Conservation (phyloP, 495 filamentous ascomycete species). For the Glarea lozoyensis region DNA sequence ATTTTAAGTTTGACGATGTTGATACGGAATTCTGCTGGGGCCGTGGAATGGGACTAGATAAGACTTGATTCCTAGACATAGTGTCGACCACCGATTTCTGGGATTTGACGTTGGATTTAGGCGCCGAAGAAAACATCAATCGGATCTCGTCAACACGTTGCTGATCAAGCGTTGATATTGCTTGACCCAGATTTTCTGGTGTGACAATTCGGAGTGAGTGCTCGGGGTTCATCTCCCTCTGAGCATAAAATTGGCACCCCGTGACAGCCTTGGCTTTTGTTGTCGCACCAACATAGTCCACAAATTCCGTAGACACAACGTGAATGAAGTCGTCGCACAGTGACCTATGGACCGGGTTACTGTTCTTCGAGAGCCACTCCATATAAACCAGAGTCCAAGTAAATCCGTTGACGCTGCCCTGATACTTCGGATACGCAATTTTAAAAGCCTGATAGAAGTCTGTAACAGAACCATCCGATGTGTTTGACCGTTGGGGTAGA, state of each 20-base stretch:
- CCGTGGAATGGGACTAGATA: too few relatives aligned
- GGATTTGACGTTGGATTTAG: too few relatives aligned
- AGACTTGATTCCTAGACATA: too few relatives aligned
- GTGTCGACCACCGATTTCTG: too few relatives aligned
- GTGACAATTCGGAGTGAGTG: conserved; percentile 30
- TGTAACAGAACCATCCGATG: too few relatives aligned
- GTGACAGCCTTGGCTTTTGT: conserved; percentile 16
- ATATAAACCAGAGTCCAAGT: conserved; percentile 45
- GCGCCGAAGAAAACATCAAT: too few relatives aligned
- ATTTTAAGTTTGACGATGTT: too few relatives aligned
- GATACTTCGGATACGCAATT: conserved; percentile 46
- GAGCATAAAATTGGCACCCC: conserved; percentile 34
- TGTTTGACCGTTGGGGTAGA: too few relatives aligned
- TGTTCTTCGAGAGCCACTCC: conserved; percentile 32
- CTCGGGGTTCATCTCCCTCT: conserved; percentile 25
- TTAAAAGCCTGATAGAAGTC: conserved; percentile 41
- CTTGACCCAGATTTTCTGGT: conserved; percentile 26
- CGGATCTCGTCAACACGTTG: conserved; percentile 1
- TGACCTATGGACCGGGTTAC: conserved; percentile 34
- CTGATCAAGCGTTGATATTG: conserved; percentile 9
- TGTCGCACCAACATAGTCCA: conserved; percentile 27
- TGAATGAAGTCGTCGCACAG: conserved; percentile 65
- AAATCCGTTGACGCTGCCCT: conserved; percentile 45
- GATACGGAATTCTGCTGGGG: too few relatives aligned
- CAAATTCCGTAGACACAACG: conserved; percentile 33